phyloP scores from a whole-genome alignment of 371 early-diverging fungal genomes.

The Haplosporangium sp. region DNA sequence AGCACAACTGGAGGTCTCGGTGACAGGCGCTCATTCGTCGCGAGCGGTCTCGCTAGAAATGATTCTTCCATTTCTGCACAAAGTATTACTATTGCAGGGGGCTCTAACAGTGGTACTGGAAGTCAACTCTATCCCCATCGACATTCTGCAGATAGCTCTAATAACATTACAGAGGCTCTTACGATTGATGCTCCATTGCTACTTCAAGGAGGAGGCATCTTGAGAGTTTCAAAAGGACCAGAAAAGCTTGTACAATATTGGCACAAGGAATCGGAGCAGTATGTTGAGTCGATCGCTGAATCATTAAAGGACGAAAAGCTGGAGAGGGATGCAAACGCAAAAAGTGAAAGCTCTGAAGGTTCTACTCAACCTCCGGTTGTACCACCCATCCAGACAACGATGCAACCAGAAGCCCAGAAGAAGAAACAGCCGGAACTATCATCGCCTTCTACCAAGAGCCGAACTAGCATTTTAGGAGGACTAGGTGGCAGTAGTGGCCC shows the following conservation, averaged over 20 bases:
- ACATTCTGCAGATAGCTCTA: slow-evolving; percentile 35
- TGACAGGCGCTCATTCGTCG: slow-evolving; percentile 14
- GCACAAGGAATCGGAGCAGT: slow-evolving; percentile 29
- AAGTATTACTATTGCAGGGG: slow-evolving; percentile 5
- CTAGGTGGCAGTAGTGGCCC: neutral
- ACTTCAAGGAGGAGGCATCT: slow-evolving; percentile 36
- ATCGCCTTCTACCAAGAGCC: slow-evolving; percentile 8
- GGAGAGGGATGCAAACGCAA: neutral
- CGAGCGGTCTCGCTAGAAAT: neutral
- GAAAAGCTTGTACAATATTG: slow-evolving; percentile 44
- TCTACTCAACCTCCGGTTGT: slow-evolving; percentile 1
- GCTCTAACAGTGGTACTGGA: slow-evolving; percentile 4
- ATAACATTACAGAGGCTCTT: slow-evolving; percentile 43
- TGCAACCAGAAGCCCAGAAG: neutral
- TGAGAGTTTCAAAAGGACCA: slow-evolving; percentile 47
- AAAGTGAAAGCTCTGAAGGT: neutral
- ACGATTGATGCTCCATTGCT: slow-evolving; percentile 26
- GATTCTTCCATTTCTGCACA: slow-evolving; percentile 14
- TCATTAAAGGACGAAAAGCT: slow-evolving; percentile 26
- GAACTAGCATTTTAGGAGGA: slow-evolving; percentile 8
- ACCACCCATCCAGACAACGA: slow-evolving; percentile 11
- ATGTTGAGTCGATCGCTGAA: slow-evolving; percentile 38
- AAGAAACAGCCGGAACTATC: neutral
- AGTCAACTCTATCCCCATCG: slow-evolving; percentile 26
- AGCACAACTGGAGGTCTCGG: neutral